These are phyloP conservation scores for Orbilia blumenaviensis DNA, from an alignment of 2,329 filamentous ascomycete genomes.

Conservation along the genomic window DNA sequence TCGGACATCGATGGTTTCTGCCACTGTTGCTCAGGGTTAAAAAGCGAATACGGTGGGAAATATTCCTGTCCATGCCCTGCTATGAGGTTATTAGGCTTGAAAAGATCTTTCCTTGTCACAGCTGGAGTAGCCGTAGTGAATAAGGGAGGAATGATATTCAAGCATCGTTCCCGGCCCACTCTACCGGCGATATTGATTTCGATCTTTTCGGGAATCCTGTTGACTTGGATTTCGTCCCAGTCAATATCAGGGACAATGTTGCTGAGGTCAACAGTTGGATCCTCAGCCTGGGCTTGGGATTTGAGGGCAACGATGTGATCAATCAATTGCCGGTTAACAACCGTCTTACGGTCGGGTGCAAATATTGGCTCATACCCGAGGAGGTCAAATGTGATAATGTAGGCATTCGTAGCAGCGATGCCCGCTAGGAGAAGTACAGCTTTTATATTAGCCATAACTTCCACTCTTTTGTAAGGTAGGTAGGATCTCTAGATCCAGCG, in stretches of 20 bases:
- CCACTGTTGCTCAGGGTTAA: background rate
- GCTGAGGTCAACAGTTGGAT: too few species aligned
- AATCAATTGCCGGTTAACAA: background rate
- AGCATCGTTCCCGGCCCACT: constrained; percentile 18
- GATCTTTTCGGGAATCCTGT: background rate
- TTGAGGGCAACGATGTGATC: background rate
- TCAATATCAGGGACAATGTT: too few species aligned
- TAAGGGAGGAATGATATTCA: constrained; percentile 26
- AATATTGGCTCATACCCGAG: constrained; percentile 1
- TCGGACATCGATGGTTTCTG: background rate
- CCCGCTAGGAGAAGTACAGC: background rate
- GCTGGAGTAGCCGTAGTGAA: background rate
- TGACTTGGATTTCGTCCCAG: background rate
- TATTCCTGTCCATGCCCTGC: background rate
- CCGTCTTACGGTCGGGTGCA: background rate
- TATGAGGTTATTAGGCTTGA: constrained; percentile 8
- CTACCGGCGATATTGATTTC: background rate
- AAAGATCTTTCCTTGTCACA: background rate
- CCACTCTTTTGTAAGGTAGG: too few species aligned
- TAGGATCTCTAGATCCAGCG: too few species aligned
- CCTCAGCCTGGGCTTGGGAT: background rate
- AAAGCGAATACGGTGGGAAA: constrained; percentile 13
- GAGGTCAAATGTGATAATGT: constrained; percentile 22
- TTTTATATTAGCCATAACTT: background rate
- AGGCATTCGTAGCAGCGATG: background rate